Conservation (phyloP, 2,329 filamentous ascomycete genomes). For the Lasiodiplodia hormozganensis region DNA sequence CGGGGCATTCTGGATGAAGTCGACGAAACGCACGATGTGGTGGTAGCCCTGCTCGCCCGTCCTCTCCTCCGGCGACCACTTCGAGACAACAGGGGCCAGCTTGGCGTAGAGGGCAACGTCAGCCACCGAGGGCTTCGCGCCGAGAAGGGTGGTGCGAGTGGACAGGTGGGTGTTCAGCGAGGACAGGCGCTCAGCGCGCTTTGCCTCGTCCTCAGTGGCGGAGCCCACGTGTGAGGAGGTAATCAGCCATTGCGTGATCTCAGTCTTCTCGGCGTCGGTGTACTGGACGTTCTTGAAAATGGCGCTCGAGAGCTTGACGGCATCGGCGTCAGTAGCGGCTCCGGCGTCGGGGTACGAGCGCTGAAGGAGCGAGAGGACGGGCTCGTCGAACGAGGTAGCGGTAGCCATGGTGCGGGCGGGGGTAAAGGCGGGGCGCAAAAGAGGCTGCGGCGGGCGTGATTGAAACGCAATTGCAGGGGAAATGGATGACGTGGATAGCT, state of each 20-base stretch:
- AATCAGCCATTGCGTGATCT: constrained; percentile 88
- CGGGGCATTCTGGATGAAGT: constrained; percentile 91
- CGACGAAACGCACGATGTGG: constrained; percentile 87
- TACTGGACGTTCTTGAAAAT: constrained; percentile 76
- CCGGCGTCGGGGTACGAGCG: constrained; percentile 47
- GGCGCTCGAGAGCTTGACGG: constrained; percentile 58
- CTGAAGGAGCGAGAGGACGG: constrained; percentile 44
- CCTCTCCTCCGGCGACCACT: constrained; percentile 84
- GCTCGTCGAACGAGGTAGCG: constrained; percentile 43
- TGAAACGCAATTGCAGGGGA: constrained; percentile 27
- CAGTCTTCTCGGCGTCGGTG: constrained; percentile 78
- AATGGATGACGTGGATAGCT: constrained; percentile 10
- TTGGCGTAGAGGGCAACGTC: constrained; percentile 84
- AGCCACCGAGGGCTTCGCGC: constrained; percentile 85
- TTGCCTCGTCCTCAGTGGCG: constrained; percentile 63
- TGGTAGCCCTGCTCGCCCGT: constrained; percentile 90
- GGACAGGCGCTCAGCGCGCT: constrained; percentile 70
- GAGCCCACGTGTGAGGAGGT: constrained; percentile 74
- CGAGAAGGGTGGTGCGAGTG: constrained; percentile 86
- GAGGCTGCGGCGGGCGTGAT: constrained; percentile 43
- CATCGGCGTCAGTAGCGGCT: constrained; percentile 44
- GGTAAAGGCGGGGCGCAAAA: constrained; percentile 39
- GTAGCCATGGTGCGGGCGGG: constrained; percentile 42
- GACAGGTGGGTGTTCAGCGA: constrained; percentile 87
- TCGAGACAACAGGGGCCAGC: constrained; percentile 76